Evolutionary conservation across 495 filamentous ascomycete genomes (phyloP), one percentile per base, ranked within the genome.

Genomic region (Aspergillus ostianus): DNA sequence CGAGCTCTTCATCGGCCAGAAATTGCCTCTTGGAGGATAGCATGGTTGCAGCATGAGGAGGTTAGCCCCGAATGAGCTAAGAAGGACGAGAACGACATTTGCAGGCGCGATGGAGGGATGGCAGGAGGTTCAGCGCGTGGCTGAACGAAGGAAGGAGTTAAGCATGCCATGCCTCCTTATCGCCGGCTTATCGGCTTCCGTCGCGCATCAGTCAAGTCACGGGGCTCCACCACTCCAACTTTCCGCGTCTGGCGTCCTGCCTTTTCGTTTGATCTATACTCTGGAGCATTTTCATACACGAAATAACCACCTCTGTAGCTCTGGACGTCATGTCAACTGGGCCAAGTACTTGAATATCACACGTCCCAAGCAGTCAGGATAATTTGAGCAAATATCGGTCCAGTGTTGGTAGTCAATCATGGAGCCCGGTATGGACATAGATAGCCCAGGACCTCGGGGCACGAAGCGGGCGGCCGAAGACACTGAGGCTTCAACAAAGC

Each of bases 381-480:
- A 49, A 17, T 1, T 26, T 20, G 4, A 20, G 5, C 9, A 13
- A 12, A 26, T 6, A 30, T 23, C 44, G 20, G 53, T 3, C 1
- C 13, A 30, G 36, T 10, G 21, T 30, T 17, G 21, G 19, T 30
- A 27, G 20, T 47, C 51, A 44, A 67, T 48, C 51, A 84, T 82
- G 80, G 70, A 72, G 32, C 66, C 77, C 52, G 53, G 62, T 41
- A 84, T 84, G 80, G 77, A 82, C 19, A 48, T 80, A 27, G 74
- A 79, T 55, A 44, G 48, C 12, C 44, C 53, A 2, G 70, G 74
- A 44, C 75, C 80, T 23, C 81, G 84, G 47, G 87, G 88, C 54
- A 83, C 75, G 13, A 91, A 91, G 71, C 77, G 88, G 50, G 82
- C 87, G 53, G 83, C 81, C 6, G 81, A 84, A 48, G 80, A 84